A percentile compares a stretch with the other conserved stretches of the same genome.
Evolutionary conservation across 1,139 yeast genomes (phyloP).

Genomic region (Kodamaea fungicola): DNA sequence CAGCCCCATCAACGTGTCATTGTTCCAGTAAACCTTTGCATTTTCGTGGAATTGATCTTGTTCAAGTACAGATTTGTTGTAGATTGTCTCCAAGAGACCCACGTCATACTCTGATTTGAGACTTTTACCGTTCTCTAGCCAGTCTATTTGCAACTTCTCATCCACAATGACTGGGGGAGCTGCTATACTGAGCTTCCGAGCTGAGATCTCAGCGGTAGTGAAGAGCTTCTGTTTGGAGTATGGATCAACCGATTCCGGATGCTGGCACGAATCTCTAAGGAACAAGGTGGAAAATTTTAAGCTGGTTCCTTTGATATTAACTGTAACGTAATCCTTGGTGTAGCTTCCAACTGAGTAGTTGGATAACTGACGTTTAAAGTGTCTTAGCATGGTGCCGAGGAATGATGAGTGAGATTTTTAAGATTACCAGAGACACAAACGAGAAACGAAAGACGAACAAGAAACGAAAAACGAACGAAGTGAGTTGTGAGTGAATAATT

Average conservation of each 20-base stretch:
- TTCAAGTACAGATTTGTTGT: slow-evolving; percentile 21
- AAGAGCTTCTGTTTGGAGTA: slow-evolving; percentile 61
- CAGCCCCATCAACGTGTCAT: slow-evolving; percentile 19
- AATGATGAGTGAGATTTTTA: too few species aligned
- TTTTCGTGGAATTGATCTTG: slow-evolving; percentile 24
- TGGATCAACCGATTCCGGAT: slow-evolving; percentile 50
- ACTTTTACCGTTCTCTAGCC: slow-evolving; percentile 48
- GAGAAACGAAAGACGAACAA: too few species aligned
- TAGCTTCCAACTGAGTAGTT: slow-evolving; percentile 10
- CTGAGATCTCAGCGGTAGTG: slow-evolving; percentile 52
- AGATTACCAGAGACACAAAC: too few species aligned
- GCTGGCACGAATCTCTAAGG: slow-evolving; percentile 61
- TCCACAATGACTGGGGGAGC: slow-evolving; percentile 27
- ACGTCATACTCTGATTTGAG: slow-evolving; percentile 41
- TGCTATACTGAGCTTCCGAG: slow-evolving; percentile 20
- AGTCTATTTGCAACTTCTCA: slow-evolving; percentile 42
- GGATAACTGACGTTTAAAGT: slow-evolving; percentile 7
- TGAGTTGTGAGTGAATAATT: too few species aligned
- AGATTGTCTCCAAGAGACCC: slow-evolving; percentile 45
- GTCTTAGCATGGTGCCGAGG: too few species aligned
- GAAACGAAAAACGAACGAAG: too few species aligned
- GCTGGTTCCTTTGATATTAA: slow-evolving; percentile 19
- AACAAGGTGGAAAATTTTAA: slow-evolving; percentile 53
- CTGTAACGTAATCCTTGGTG: slow-evolving; percentile 19
- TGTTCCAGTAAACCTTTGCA: slow-evolving; percentile 43